Evolutionary conservation across 805 yeast genomes (phyloP).

Genomic region (Pichia cabralensis): DNA sequence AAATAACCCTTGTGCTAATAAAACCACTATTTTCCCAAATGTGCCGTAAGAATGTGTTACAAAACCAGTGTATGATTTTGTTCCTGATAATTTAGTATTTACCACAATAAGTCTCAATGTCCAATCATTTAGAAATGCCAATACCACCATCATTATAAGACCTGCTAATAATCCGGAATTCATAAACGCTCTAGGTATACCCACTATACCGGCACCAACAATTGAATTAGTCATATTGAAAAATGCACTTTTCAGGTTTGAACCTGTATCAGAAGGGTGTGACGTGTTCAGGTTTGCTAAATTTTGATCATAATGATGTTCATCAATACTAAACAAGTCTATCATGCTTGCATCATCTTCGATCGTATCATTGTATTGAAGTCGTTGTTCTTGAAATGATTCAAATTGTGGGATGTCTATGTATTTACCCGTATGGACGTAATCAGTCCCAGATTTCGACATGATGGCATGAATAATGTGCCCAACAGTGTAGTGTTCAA

Average conservation of each 20-base stretch:
- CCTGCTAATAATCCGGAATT: conserved; percentile 79
- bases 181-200: conserved; percentile 81
- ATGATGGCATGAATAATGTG: too few relatives aligned
- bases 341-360: conserved; percentile 11
- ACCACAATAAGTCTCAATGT: conserved; percentile 69
- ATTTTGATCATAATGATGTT: too few relatives aligned
- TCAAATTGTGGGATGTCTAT: not conserved
- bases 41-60: conserved; percentile 72
- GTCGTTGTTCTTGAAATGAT: too few relatives aligned
- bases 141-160: conserved; percentile 41
- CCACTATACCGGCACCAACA: conserved; percentile 91
- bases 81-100: conserved; percentile 70
- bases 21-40: conserved; percentile 54
- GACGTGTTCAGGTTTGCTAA: not conserved
- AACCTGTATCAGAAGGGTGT: conserved; percentile 11
- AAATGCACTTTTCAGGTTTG: conserved; percentile 75
- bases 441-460: too few relatives aligned
- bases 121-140: conserved; percentile 80
- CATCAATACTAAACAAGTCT: too few relatives aligned
- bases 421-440: too few relatives aligned
- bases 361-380: conserved; percentile 8
- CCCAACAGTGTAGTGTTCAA: too few relatives aligned
- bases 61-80: conserved; percentile 75
- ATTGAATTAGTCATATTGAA: conserved; percentile 97
- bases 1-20: conserved; percentile 74